Base-by-base conservation (phyloP, 176 grass and related monocot species). In the Musa itinerans region DNA sequence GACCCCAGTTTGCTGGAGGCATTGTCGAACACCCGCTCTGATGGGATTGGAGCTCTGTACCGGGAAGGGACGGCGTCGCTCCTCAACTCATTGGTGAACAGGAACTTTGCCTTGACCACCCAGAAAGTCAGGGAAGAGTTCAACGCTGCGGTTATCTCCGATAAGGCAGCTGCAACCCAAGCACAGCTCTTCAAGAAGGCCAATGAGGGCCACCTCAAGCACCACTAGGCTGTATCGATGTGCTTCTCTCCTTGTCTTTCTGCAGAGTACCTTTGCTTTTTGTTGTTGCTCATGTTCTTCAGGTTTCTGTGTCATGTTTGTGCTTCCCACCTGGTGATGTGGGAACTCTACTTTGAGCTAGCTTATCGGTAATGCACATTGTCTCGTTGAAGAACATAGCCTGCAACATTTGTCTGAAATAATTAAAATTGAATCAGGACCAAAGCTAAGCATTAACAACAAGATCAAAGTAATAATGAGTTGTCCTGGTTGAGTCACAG, bases 11-110 rank as follows among this genome's bases (percentile, higher is more conserved):
- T 96, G 75, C 76, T 70, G 48, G 86, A 96, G 76, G 89, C 86
- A 48, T 74, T 96, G 74, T 85, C 88, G 20, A 96, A 92, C 82
- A 83, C 65, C 72, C 89, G 89, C 57, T 10, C 54, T 0, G 92
- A 96, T 50, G 89, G 86, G 63, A 50, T 91, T 20, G 92, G 92
- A 8, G 85, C 80, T 29, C 87, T 96, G 13, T 96, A 74, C 82
- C 82, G 92, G 74, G 86, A 96, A 83, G 92, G 92, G 79, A 87
- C 89, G 58, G 89, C 89, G 20, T 83, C 92, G 50, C 74, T 96
- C 79, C 84, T 96, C 79, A 96, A 96, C 84, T 96, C 92, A 34
- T 85, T 96, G 88, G 83, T 87, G 12, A 76, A 55, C 86, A 81
- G 1, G 49, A 70, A 74, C 64, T 96, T 96, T 75, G 68, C 84